Base-by-base conservation (phyloP, 1,284 basidiomycete species). In the Mrakiaceae sp. region DNA sequence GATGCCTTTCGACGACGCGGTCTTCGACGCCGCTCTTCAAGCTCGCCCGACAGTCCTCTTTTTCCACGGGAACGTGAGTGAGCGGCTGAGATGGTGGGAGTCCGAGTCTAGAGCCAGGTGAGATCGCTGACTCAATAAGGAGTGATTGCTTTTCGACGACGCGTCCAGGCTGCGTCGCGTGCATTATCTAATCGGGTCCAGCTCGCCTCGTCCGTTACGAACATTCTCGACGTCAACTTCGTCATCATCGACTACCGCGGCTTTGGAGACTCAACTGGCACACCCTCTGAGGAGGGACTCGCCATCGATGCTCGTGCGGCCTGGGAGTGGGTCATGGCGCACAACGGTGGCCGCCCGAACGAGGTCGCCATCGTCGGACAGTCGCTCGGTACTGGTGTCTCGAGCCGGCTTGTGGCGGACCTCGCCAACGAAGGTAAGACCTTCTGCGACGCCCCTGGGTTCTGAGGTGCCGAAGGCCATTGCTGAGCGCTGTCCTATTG, bases 161-260 rank as follows among this genome's bases (percentile, higher is more conserved):
- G 8, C 9, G 4, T 51, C 10, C 48, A 74, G 74, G 74, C 73
- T 14, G 72, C 66, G 9, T 73, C 67, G 27, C 55, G 73, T 27
- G 74, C 72, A n/a, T 64, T 68, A 4, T 57, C 68, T 27, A 70
- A 66, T 16, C 58, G 64, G n/a, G 53, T 59, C 42, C 49, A 79
- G 4, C 80, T 84, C 53, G 88, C 88, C 72, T 74, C 79, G 9
- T 76, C 80, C 0, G 83, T 87, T 68, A 80, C 86, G 0, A 79
- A 83, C 1, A 80, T 85, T 1, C 77, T 90, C 0, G 78, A 79
- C 27, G 82, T 81, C 14, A 96, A 95, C 72, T 85, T 96, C 2
- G 75, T 96, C 27, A 85, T 84, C 0, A 83, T 90, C 55, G 93
- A 96, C 75, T 95, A 95, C 73, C 84, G 91, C n/a, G 94, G 94